phyloP scores from a whole-genome alignment of 164 flowering plant species.

The Aristolochia fimbriata region DNA sequence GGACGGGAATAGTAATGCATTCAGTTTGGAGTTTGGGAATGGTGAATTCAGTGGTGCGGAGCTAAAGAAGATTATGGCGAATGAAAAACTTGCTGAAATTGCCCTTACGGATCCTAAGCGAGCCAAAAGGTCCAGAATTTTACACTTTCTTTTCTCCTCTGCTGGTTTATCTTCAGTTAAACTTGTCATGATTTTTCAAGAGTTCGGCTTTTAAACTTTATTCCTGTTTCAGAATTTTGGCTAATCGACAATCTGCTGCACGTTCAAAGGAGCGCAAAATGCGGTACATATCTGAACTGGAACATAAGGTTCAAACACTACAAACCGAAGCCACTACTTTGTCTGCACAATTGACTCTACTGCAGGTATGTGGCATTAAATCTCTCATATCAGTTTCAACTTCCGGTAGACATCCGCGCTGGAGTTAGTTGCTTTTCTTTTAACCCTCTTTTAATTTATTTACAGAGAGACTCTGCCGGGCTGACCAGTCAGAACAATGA shows the following conservation, averaged over 20 bases:
- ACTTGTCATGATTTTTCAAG: not conserved
- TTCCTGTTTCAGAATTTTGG: constrained; percentile 60
- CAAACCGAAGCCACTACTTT: constrained; percentile 97
- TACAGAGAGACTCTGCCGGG: constrained; percentile 48
- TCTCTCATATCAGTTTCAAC: not conserved
- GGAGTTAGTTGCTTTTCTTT: not conserved
- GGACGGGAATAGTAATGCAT: constrained; percentile 46
- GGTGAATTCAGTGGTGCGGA: constrained; percentile 68
- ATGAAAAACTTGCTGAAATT: constrained; percentile 56
- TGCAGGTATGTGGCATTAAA: constrained; percentile 54
- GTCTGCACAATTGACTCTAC: constrained; percentile 82
- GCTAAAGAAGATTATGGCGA: constrained; percentile 58
- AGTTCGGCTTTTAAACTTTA: not conserved
- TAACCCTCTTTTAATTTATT: not conserved
- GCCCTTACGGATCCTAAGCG: constrained; percentile 57
- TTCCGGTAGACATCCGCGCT: not conserved
- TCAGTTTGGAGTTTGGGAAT: constrained; percentile 60
- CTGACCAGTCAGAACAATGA: constrained; percentile 50
- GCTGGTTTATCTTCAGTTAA: not conserved
- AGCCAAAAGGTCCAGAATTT: constrained; percentile 46
- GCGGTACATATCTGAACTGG: constrained; percentile 90
- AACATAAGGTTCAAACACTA: constrained; percentile 93
- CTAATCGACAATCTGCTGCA: constrained; percentile 98
- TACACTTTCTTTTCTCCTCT: not conserved
- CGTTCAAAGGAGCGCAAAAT: constrained; percentile 96